phyloP scores from a whole-genome alignment of 768 basidiomycete genomes.

The Tulasnella sp. region DNA sequence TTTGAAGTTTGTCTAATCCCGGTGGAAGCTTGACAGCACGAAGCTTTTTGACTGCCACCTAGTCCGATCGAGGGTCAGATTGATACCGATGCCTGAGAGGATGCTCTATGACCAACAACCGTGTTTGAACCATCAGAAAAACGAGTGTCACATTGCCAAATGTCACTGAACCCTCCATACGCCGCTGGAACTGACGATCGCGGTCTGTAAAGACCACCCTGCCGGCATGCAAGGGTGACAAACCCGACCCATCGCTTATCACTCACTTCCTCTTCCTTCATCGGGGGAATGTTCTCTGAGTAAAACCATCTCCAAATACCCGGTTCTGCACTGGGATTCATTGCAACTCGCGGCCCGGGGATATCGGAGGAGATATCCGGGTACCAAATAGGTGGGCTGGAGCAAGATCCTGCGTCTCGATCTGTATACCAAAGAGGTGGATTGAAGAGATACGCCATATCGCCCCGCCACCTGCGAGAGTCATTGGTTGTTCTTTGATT shows the following conservation, averaged over 20 bases:
- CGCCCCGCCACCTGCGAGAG: no score
- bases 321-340: no score
- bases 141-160: not conserved
- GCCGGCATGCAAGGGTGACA: not conserved
- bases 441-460: no score
- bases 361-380: no score
- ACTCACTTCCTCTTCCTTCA: not conserved
- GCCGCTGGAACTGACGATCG: not conserved
- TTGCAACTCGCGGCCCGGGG: no score
- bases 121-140: not conserved
- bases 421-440: no score
- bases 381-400: no score
- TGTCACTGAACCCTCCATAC: not conserved
- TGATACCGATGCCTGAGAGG: not conserved
- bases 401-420: no score
- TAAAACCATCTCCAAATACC: no score
- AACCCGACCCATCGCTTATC: not conserved
- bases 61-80: not conserved
- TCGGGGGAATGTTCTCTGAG: not conserved
- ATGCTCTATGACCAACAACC: not conserved
- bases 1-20: not conserved
- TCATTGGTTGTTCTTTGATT: no score
- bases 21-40: not conserved
- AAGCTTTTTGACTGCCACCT: slow-evolving; percentile 16
- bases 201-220: not conserved